These are phyloP conservation scores for Fraxinus pennsylvanica DNA, from an alignment of 257 asterid species.

Conservation along the genomic window DNA sequence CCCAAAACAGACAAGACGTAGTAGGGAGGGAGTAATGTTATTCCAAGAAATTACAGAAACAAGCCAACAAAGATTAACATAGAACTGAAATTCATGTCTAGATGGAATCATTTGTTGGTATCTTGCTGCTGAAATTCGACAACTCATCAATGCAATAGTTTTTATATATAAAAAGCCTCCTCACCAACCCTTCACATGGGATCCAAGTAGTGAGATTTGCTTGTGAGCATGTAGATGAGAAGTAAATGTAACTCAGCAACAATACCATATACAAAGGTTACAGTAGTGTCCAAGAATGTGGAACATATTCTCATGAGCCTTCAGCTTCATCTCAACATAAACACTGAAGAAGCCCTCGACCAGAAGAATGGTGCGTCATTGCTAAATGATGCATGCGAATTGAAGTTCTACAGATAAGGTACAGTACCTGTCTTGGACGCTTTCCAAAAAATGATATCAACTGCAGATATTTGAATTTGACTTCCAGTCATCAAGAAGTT, in stretches of 20 bases:
- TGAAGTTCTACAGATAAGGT: background rate
- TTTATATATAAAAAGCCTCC: background rate
- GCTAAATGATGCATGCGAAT: constrained; percentile 34
- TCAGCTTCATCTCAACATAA: constrained; percentile 34
- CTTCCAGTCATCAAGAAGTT: constrained; percentile 48
- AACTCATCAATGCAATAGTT: background rate
- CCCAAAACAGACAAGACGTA: too few species aligned
- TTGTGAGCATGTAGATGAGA: background rate
- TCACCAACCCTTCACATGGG: background rate
- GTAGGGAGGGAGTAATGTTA: too few species aligned
- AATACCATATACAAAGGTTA: background rate
- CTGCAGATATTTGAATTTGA: constrained; percentile 60
- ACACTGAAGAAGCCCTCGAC: constrained; percentile 28
- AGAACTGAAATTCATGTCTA: background rate
- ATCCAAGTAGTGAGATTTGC: background rate
- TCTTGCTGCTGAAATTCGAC: background rate
- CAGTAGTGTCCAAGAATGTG: constrained; percentile 10
- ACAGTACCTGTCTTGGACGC: background rate
- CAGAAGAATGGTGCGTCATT: constrained; percentile 32
- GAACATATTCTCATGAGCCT: constrained; percentile 28
- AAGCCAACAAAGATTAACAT: background rate
- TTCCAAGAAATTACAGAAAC: too few species aligned
- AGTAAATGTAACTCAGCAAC: background rate
- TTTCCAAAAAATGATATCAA: constrained; percentile 25
- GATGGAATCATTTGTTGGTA: background rate